A percentile compares a stretch with the other conserved stretches of the same genome.
phyloP scores from a whole-genome alignment of 495 filamentous ascomycete species.

The Xylaria scruposa region DNA sequence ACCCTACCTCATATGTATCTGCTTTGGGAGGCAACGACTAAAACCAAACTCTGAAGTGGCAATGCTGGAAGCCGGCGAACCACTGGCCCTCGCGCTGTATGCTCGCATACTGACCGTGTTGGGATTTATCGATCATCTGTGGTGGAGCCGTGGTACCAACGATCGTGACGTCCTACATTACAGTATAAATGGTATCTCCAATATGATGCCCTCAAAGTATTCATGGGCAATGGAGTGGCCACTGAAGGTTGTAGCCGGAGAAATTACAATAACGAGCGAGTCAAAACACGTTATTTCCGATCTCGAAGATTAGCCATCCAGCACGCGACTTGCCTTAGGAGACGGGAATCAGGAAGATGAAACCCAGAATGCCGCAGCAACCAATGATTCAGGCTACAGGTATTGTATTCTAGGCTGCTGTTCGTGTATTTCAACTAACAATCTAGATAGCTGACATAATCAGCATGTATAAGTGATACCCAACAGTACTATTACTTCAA shows the following conservation, averaged over 20 bases:
- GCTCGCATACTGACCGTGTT: conserved; percentile 21
- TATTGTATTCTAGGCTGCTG: neutral
- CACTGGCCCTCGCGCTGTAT: conserved; percentile 26
- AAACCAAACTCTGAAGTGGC: conserved; percentile 6
- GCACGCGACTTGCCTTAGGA: neutral
- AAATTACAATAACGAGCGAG: conserved; percentile 3
- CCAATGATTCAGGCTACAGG: neutral
- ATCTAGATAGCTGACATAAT: neutral
- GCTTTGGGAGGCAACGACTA: conserved; percentile 1
- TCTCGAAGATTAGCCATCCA: neutral
- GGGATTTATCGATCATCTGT: conserved; percentile 24
- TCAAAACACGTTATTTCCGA: neutral
- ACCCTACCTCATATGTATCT: neutral
- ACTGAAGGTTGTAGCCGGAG: conserved; percentile 11
- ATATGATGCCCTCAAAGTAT: conserved; percentile 11
- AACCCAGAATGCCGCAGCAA: neutral
- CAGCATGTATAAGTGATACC: neutral
- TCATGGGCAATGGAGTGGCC: conserved; percentile 25
- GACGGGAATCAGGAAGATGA: neutral
- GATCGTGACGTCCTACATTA: conserved; percentile 15
- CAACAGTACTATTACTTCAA: neutral
- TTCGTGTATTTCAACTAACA: neutral
- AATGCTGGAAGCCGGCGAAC: conserved; percentile 18
- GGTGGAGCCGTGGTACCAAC: conserved; percentile 25
- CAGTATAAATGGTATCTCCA: conserved; percentile 15